Evolutionary conservation across 2,329 filamentous ascomycete genomes (phyloP), one percentile per base, ranked within the genome.

Genomic region (Albophoma yamanashiensis): DNA sequence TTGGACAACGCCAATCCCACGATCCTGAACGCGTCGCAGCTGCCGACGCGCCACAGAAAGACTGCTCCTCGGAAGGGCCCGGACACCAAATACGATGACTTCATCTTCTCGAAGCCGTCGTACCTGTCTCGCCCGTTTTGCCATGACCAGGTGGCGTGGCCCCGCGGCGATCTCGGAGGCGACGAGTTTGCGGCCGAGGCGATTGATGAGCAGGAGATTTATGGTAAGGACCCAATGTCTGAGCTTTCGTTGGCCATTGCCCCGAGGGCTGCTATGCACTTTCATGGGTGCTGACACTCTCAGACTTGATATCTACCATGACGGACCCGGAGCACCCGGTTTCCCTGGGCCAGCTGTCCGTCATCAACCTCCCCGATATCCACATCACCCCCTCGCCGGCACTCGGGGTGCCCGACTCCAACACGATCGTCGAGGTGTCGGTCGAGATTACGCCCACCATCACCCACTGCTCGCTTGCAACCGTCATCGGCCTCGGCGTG

Each of bases 191-290:
- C 79, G 1, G 80, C 86, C 42, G 92, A 97, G 67, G 89, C 89
- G 60, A 96, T 99, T 66, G 94, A 99, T 71, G 91, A 95, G 73
- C 94, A 97, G 74, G 94, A 99, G 75, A 93, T 99, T 50, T 99
- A 93, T 71, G 92, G 91, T 94, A 77, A 63, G 78, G 61, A 55
- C 25, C 25, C 25, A 6, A 4, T 39, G 9, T 17, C 8, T 34
- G 15, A 9, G 42, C 15, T 17, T 36, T 36, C n/a, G 47, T n/a
- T 8, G 31, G 1, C 1, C 17, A 17, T 2, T 9, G 20, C 50
- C 3, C 5, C 6, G 17, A 31, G 9, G 27, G 9, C 50, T 34
- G 3, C 50, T 34, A 20, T 14, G 20, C 31, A n/a, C 36, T 4
- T 22, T 31, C 20, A n/a, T 31, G 12, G 11, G 50, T 38, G 50